Conservation (phyloP, 768 basidiomycete species). For the Termitomyces sp. region DNA sequence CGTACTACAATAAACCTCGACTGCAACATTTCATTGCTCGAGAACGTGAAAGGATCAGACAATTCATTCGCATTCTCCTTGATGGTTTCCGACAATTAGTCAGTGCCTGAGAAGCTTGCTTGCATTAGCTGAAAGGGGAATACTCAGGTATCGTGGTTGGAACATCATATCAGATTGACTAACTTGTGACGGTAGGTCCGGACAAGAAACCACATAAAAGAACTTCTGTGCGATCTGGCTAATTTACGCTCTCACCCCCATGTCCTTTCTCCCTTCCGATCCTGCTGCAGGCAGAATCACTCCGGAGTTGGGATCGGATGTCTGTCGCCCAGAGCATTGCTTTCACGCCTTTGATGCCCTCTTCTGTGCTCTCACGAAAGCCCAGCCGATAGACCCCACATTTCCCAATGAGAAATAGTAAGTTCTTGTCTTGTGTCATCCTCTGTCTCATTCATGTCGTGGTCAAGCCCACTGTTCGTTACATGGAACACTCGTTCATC, state of each 20-base stretch:
- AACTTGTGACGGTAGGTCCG: not conserved
- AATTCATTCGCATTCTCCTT: not conserved
- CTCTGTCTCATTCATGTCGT: not conserved
- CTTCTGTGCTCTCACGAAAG: constrained; percentile 67
- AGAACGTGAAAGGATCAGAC: not conserved
- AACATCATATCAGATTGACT: constrained; percentile 6
- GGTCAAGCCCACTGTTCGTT: constrained; percentile 83
- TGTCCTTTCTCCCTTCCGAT: constrained; percentile 57
- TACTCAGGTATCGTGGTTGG: not conserved
- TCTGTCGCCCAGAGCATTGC: constrained; percentile 72
- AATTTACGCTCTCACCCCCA: constrained; percentile 26
- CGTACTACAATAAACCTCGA: not conserved
- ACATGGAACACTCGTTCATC: constrained; percentile 85
- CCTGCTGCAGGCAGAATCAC: constrained; percentile 35
- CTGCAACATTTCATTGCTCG: not conserved
- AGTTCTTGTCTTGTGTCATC: constrained; percentile 23
- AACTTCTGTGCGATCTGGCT: constrained; percentile 1
- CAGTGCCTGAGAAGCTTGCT: not conserved
- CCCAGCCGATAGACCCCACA: constrained; percentile 52
- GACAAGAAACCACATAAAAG: not conserved
- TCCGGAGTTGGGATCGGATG: constrained; percentile 36
- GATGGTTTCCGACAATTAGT: not conserved
- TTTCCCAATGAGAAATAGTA: constrained; percentile 81
- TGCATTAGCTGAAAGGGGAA: constrained; percentile 4
- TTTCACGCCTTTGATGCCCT: constrained; percentile 80